Evolutionary conservation across 1,284 basidiomycete genomes (phyloP), one percentile per base, ranked within the genome.

Genomic region (Cryptococcus sp.): DNA sequence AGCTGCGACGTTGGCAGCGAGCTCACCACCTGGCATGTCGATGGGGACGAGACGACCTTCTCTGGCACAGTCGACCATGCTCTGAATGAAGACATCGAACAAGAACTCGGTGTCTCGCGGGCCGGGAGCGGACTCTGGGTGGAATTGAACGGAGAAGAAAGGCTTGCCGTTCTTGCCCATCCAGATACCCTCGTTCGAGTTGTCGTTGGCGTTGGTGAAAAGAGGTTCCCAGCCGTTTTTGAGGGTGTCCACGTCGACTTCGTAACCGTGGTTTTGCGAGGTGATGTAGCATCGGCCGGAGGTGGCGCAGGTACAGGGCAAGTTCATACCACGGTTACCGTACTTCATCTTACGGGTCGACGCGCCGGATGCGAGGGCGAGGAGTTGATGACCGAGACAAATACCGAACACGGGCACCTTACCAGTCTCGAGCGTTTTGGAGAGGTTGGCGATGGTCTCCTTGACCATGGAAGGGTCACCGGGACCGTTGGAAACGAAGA

Each of bases 81-180:
- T 91, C 77, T 89, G 85, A 72, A 99, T 87, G 84, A 99, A 99
- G 46, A 96, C 93, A 65, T 99, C 94, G 77, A 99, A 99, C 59
- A 99, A 84, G 82, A 97, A 99, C 79, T 99, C 96, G 58, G 96
- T 99, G 77, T 99, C 96, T 60, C 93, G 86, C 25, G 96, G 96
- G 44, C 96, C 96, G n/a, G 96, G 94, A 5, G 91, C 93, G 42
- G 92, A 95, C 79, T 99, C 96, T 41, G 96, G 96, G 79, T 99
- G 96, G 84, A 99, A 99, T 77, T 99, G 96, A n/a, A 99, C 95
- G 44, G 93, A 96, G 81, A 99, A 99, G 84, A 91, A 96, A 1
- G 95, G 95, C 56, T 80, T 78, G 62, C 76, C 78, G 68, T 88
- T 89, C 74, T 87, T 85, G 65, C 88, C 87, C 78, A 86, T 92